These are phyloP conservation scores for Digitaria exilis DNA, from an alignment of 202 grass and related monocot genomes.

Conservation along the genomic window DNA sequence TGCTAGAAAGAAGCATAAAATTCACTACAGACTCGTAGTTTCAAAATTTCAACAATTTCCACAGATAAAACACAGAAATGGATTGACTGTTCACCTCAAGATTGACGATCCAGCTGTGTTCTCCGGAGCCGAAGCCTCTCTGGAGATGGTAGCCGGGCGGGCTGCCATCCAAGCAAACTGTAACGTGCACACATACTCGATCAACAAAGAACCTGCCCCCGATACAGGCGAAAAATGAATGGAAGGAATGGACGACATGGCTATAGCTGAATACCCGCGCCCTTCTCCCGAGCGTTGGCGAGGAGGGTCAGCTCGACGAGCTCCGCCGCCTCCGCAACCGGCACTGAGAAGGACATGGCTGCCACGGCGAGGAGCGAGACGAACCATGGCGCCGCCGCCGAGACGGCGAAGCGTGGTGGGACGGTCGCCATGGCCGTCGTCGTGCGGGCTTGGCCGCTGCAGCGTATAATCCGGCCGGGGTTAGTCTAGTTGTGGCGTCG, in stretches of 20 bases:
- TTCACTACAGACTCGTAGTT: neutral
- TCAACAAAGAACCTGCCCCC: neutral
- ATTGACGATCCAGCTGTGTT: conserved; percentile 61
- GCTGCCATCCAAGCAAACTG: conserved; percentile 86
- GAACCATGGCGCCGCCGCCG: neutral
- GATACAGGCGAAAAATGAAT: neutral
- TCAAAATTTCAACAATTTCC: neutral
- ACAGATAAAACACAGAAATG: neutral
- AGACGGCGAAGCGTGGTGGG: neutral
- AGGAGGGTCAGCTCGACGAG: conserved; percentile 54
- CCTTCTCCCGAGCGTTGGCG: conserved; percentile 35
- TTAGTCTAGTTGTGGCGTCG: neutral
- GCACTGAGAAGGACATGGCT: neutral
- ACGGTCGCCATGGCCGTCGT: neutral
- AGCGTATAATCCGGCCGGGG: neutral
- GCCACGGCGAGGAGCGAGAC: neutral
- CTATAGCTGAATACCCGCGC: conserved; percentile 20
- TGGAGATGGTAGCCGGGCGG: conserved; percentile 68
- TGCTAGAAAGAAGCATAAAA: neutral
- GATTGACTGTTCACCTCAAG: conserved; percentile 44
- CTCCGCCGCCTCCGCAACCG: neutral
- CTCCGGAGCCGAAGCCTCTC: conserved; percentile 62
- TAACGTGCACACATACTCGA: neutral
- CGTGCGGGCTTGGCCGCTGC: neutral
- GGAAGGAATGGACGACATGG: neutral